Percentiles rank a stretch among this genome's conserved stretches.
phyloP scores from a whole-genome alignment of 805 yeast genomes.

The Candida wancherniae region DNA sequence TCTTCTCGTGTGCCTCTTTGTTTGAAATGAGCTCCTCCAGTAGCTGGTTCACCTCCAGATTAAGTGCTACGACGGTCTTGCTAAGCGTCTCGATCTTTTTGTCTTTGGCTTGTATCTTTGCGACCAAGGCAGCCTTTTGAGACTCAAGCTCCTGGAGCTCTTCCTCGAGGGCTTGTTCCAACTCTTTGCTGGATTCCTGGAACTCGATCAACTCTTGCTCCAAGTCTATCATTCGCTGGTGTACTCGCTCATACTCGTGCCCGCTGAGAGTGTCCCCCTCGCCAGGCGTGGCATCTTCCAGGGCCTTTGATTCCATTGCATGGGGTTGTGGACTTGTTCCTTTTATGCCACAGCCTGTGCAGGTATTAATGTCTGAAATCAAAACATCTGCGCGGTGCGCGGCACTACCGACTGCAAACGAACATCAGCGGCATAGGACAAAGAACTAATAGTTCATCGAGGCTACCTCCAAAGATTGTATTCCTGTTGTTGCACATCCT shows the following conservation, averaged over 20 bases:
- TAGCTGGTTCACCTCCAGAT: slow-evolving; percentile 19
- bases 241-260: slow-evolving; percentile 8
- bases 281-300: too few species aligned
- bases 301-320: too few species aligned
- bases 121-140: slow-evolving; percentile 17
- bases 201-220: slow-evolving; percentile 38
- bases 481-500: slow-evolving; percentile 31
- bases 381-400: too few species aligned
- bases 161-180: slow-evolving; percentile 42
- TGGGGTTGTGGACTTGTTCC: too few species aligned
- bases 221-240: slow-evolving; percentile 28
- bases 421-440: too few species aligned
- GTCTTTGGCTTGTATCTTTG: slow-evolving; percentile 16
- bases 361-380: slow-evolving; percentile 3
- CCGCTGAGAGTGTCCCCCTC: too few species aligned
- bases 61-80: slow-evolving; percentile 12
- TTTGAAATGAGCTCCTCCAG: slow-evolving; percentile 10
- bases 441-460: background rate
- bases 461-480: slow-evolving; percentile 32
- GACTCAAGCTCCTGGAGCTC: slow-evolving; percentile 34
- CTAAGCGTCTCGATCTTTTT: slow-evolving; percentile 18
- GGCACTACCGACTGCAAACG: too few species aligned
- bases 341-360: too few species aligned
- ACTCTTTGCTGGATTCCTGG: slow-evolving; percentile 40
- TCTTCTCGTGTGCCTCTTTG: slow-evolving; percentile 17